Percentiles rank a stretch among this genome's conserved stretches.
phyloP scores from a whole-genome alignment of 192 early-diverging fungal genomes.

The Ambispora gerdemannii region DNA sequence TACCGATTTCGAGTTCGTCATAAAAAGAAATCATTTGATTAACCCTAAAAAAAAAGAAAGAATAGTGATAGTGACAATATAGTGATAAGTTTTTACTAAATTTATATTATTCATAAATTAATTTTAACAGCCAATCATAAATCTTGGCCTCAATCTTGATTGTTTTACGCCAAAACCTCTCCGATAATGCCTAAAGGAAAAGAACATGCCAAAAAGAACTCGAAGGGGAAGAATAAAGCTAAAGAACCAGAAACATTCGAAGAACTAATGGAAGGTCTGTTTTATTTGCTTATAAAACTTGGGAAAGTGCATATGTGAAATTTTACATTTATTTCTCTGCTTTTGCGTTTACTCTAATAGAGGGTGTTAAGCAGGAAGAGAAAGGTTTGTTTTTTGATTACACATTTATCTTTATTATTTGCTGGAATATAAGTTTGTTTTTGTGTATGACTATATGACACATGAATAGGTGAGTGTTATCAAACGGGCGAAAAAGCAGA shows the following conservation, averaged over 20 bases:
- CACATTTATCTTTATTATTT: not conserved
- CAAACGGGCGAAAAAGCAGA: slow-evolving; percentile 60
- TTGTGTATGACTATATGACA: not conserved
- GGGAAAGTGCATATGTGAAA: no score
- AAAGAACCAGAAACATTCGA: slow-evolving; percentile 2
- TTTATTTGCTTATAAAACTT: not conserved
- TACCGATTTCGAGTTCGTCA: slow-evolving; percentile 61
- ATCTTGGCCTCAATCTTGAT: no score
- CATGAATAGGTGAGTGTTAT: slow-evolving; percentile 75
- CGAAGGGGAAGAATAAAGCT: not conserved
- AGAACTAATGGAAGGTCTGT: not conserved
- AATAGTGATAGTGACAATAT: no score
- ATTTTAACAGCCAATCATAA: no score
- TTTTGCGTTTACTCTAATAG: slow-evolving; percentile 21
- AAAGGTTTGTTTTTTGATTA: slow-evolving; percentile 34
- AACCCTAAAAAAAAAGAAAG: no score
- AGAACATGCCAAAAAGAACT: not conserved
- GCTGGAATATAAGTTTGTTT: no score
- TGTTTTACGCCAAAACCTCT: no score
- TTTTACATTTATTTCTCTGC: not conserved
- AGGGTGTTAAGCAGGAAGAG: slow-evolving; percentile 53
- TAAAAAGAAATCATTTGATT: slow-evolving; percentile 51
- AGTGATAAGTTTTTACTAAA: no score
- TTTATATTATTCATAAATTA: no score
- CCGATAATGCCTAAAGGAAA: no score